These are phyloP conservation scores for Hirschioporus abietinus DNA, from an alignment of 768 basidiomycete species.

Conservation along the genomic window DNA sequence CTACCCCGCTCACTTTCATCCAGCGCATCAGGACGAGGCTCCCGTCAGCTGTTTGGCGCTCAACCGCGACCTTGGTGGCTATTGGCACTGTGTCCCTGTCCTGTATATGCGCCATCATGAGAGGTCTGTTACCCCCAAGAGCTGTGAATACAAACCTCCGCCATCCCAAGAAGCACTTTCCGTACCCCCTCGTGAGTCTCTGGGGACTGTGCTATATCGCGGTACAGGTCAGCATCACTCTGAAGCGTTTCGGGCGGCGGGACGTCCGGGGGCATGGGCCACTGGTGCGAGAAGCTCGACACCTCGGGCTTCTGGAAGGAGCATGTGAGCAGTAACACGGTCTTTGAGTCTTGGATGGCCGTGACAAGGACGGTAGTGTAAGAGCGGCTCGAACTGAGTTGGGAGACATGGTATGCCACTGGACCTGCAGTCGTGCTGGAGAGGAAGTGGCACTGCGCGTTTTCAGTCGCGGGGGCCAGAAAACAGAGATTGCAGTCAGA, in stretches of 20 bases:
- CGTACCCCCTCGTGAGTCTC: background rate
- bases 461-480: background rate
- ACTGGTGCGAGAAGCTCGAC: slow-evolving; percentile 65
- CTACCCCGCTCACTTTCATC: slow-evolving; percentile 69
- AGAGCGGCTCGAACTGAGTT: slow-evolving; percentile 66
- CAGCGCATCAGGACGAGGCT: slow-evolving; percentile 61
- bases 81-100: slow-evolving; percentile 67
- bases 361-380: slow-evolving; percentile 58
- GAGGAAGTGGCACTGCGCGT: slow-evolving; percentile 71
- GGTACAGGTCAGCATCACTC: slow-evolving; percentile 43
- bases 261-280: slow-evolving; percentile 57
- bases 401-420: slow-evolving; percentile 74
- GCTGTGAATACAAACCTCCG: background rate
- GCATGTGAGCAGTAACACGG: slow-evolving; percentile 61
- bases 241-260: slow-evolving; percentile 58
- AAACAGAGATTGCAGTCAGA: slow-evolving; percentile 8
- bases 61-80: slow-evolving; percentile 48
- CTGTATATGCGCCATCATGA: slow-evolving; percentile 27
- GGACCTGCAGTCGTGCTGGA: slow-evolving; percentile 66
- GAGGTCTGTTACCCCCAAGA: slow-evolving; percentile 3
- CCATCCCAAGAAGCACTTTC: background rate
- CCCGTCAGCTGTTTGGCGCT: slow-evolving; percentile 31
- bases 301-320: slow-evolving; percentile 81
- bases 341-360: slow-evolving; percentile 41
- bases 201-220: background rate